Percentiles rank a stretch among this genome's conserved stretches.
phyloP scores from a whole-genome alignment of 345 rosid species.

The rapeseed (Brassica napus) region DNA sequence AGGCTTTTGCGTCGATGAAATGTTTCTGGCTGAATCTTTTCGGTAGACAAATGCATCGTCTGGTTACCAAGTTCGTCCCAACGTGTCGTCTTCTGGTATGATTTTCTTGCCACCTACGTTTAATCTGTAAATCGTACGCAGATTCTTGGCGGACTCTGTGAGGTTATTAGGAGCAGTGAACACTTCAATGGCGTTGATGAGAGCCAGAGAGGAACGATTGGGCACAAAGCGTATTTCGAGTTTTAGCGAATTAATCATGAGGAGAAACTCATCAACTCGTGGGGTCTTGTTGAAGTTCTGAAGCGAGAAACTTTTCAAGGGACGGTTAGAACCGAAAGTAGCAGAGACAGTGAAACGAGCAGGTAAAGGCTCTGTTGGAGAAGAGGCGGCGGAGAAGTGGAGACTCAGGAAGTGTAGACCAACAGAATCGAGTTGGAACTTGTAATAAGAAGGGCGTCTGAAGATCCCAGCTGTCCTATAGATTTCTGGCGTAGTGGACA shows the following conservation, averaged over 20 bases:
- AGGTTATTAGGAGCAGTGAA: constrained; percentile 44
- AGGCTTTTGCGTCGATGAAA: accelerated
- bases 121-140: constrained; percentile 51
- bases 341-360: constrained; percentile 28
- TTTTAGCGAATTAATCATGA: constrained; percentile 22
- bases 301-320: constrained; percentile 24
- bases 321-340: constrained; percentile 10
- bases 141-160: background rate
- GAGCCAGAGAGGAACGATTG: constrained; percentile 44
- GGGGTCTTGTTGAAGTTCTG: constrained; percentile 15
- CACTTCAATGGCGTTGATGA: constrained; percentile 68
- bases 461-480: constrained; percentile 56
- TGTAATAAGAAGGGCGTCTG: constrained; percentile 38
- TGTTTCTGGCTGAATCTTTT: background rate
- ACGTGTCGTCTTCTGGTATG: constrained; percentile 54
- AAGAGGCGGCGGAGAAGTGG: constrained; percentile 27
- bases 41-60: background rate
- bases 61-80: constrained; percentile 62
- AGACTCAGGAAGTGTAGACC: constrained; percentile 50
- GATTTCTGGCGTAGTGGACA: constrained; percentile 1
- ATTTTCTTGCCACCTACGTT: constrained; percentile 68
- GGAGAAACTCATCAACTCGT: constrained; percentile 47
- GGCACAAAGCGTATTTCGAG: constrained; percentile 46
- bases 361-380: constrained; percentile 33
- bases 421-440: constrained; percentile 24